Evolutionary conservation across 2,329 filamentous ascomycete species (phyloP), one percentile per base, ranked within the genome.

Genomic region (Dactylella cylindrospora): DNA sequence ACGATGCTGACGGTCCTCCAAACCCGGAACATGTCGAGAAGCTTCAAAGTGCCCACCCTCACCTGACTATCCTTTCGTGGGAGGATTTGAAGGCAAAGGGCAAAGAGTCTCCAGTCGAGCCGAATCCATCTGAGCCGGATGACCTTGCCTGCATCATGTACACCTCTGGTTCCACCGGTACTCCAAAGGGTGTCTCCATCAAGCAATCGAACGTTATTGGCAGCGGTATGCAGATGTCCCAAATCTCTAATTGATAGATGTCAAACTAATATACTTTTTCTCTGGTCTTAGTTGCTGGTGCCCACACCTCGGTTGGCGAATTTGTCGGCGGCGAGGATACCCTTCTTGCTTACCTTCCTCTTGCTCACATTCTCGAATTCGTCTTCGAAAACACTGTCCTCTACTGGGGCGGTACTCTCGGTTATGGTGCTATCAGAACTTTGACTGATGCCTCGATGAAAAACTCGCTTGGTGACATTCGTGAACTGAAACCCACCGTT

Each of bases 311-410:
- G 64, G 84, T 97, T 40, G 87, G 86, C 17, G 83, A 85, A 57
- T 85, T 85, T 69, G 81, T 97, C 43, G 85, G 84, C 61, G 83
- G 85, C 55, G 82, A 80, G 38, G 93, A 98, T 68, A 80, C 81
- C 38, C 78, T 97, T 35, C 80, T 98, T 38, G 89, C 90, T 17
- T 98, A 97, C 73, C 82, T 98, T 10, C 93, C 93, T 1, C 84
- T 95, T 47, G 90, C 93, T 1, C 93, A 98, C 72, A 97, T 97
- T 70, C 84, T 98, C 69, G 93, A 98, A 74, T 93, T 95, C 74
- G 86, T 91, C 59, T 88, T 98, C 67, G 93, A 98, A 75, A 96
- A 95, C 72, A 78, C 91, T 5, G 88, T 86, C 57, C 75, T 98
- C 64, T 93, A 84, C 75, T 88, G 91, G 78, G 93, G 93, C 68